A percentile compares a stretch with the other conserved stretches of the same genome.
Conservation (phyloP, 2,329 filamentous ascomycete genomes). For the Cladosporium sp. region DNA sequence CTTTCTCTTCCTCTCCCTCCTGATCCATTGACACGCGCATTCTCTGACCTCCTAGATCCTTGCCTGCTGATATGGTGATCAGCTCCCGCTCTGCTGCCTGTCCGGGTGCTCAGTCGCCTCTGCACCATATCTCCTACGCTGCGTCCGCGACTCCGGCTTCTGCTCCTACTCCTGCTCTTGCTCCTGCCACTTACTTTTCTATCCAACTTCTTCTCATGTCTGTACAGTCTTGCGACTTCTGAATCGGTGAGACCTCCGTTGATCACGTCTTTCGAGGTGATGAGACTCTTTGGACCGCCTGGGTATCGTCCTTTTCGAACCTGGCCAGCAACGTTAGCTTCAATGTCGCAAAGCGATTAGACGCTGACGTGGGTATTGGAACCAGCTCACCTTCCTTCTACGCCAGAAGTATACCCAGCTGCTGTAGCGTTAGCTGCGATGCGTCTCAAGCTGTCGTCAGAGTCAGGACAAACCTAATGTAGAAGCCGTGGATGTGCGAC, state of each 20-base stretch:
- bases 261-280: conserved; percentile 39
- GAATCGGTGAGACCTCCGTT: conserved; percentile 39
- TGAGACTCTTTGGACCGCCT: conserved; percentile 37
- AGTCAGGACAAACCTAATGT: conserved; percentile 29
- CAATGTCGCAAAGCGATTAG: neutral
- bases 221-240: conserved; percentile 35
- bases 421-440: neutral
- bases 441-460: too few species aligned
- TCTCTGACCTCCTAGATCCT: conserved; percentile 1
- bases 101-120: conserved; percentile 4
- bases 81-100: neutral
- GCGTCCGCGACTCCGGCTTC: neutral
- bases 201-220: conserved; percentile 23
- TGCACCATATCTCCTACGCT: conserved; percentile 5
- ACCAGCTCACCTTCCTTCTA: conserved; percentile 33
- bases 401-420: conserved; percentile 43
- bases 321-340: conserved; percentile 21
- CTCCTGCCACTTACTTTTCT: conserved; percentile 16
- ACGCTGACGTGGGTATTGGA: neutral
- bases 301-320: conserved; percentile 42
- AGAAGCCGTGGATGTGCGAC: conserved; percentile 44
- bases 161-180: conserved; percentile 11
- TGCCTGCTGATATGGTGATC: conserved; percentile 5
- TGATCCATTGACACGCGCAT: neutral
- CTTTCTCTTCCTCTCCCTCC: neutral